Evolutionary conservation across 768 basidiomycete genomes (phyloP).

Genomic region (Gloeopeniophorella convolvens): DNA sequence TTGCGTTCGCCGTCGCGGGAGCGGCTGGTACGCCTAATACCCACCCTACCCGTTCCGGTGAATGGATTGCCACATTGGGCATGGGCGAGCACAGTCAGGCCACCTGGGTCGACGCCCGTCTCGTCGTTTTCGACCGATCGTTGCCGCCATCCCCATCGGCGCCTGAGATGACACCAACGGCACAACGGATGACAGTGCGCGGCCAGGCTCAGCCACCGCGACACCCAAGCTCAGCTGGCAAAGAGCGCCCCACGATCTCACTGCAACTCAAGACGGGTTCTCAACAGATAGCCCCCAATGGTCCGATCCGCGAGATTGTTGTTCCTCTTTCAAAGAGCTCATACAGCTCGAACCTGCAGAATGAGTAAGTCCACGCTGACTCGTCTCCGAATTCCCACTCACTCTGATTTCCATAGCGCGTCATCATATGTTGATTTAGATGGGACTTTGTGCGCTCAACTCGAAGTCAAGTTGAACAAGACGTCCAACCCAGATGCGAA

Average conservation of each 20-base stretch:
- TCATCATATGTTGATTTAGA: conserved; percentile 11
- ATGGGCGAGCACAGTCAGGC: conserved; percentile 10
- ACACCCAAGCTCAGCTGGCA: background rate
- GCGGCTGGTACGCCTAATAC: background rate
- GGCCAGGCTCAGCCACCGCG: conserved; percentile 2
- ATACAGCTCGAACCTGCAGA: conserved; percentile 6
- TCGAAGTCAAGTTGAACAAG: conserved; percentile 19
- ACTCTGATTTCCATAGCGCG: background rate
- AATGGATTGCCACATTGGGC: conserved; percentile 17
- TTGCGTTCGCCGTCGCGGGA: conserved; percentile 9
- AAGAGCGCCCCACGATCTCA: background rate
- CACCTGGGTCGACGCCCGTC: conserved; percentile 11
- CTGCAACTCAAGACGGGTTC: conserved; percentile 3
- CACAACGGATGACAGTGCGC: background rate
- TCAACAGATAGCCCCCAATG: conserved; percentile 4
- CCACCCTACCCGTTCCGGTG: background rate
- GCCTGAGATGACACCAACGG: background rate
- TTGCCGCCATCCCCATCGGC: background rate
- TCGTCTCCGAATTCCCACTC: background rate
- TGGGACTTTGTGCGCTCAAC: conserved; percentile 18
- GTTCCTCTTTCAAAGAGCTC: conserved; percentile 9
- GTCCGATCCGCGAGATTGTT: conserved; percentile 4
- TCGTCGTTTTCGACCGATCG: conserved; percentile 6
- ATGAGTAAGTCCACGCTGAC: conserved; percentile 16
- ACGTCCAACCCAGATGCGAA: background rate